These are phyloP conservation scores for Phoma sp. DNA, from an alignment of 2,329 filamentous ascomycete species.

Conservation along the genomic window DNA sequence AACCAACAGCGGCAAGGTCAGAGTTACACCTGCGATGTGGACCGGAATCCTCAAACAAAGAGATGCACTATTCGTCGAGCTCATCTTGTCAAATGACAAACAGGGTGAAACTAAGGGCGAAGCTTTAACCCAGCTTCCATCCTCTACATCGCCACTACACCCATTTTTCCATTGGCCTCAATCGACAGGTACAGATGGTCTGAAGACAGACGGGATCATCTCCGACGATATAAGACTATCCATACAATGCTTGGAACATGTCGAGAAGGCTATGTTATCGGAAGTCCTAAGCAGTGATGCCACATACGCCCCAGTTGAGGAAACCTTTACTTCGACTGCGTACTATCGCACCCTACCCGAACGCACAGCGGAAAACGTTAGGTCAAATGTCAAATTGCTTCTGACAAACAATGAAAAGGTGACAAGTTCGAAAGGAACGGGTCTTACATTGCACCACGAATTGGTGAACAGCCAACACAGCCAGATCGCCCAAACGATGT, in stretches of 20 bases:
- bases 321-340: slow-evolving; percentile 32
- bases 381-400: slow-evolving; percentile 1
- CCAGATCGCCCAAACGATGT: slow-evolving; percentile 16
- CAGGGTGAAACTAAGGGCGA: neutral
- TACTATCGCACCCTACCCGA: slow-evolving; percentile 37
- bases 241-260: slow-evolving; percentile 28
- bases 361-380: slow-evolving; percentile 12
- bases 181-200: neutral
- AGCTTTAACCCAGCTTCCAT: neutral
- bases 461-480: slow-evolving; percentile 23
- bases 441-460: slow-evolving; percentile 24
- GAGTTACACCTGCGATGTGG: slow-evolving; percentile 31
- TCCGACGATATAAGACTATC: neutral
- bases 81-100: slow-evolving; percentile 15
- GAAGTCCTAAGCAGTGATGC: slow-evolving; percentile 18
- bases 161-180: slow-evolving; percentile 43
- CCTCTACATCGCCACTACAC: neutral
- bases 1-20: slow-evolving; percentile 3
- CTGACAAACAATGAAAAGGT: neutral
- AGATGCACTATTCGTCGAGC: slow-evolving; percentile 31
- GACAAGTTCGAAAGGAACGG: neutral
- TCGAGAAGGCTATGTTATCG: slow-evolving; percentile 34
- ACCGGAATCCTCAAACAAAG: slow-evolving; percentile 22
- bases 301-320: slow-evolving; percentile 22
- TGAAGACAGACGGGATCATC: neutral